Base-by-base conservation (phyloP, 2,329 filamentous ascomycete genomes). In the Waltergamsia citrina region DNA sequence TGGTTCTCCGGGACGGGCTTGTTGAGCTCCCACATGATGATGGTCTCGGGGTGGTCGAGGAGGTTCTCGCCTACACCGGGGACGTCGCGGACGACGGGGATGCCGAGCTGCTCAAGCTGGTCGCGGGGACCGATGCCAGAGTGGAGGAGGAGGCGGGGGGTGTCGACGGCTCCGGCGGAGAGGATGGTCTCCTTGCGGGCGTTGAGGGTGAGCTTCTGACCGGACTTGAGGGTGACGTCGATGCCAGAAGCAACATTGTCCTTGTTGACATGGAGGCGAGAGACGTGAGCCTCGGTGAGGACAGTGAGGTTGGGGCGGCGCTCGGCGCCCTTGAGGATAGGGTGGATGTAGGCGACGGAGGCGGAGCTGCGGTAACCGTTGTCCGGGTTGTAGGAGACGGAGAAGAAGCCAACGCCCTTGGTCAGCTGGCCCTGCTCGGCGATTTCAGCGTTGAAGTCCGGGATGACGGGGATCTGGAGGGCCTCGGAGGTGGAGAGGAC, bases 311-410 rank as follows among this genome's bases (percentile, higher is more conserved):
- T 94, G 11, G 84, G 77, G 37, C 85, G 71, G 55, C 78, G 75
- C 68, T 94, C 85, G 31, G 87, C 80, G 26, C 85, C 85, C 26
- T 81, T 76, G 34, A 94, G 72, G 50, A 94, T 87, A 23, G 87
- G 87, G 60, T 94, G 87, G 51, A 94, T 88, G 62, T 94, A 94
- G 14, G 87, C 87, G 16, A 94, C 86, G 38, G 81, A 87, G 39
- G 87, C 86, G 53, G 82, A 88, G 63, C 82, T 90, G 42, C 87
- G 78, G 47, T 76, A 74, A 50, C 86, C 85, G 49, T 86, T 80
- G 50, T 94, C 86, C 3, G 87, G 87, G 63, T 94, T 93, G 65
- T 94, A 94, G 24, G 84, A 80, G 45, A 94, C 78, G 43, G 81
- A 87, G 69, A 94, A 90, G 70, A 94, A 94, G 36, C 87, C 87